A percentile compares a stretch with the other conserved stretches of the same genome.
phyloP scores from a whole-genome alignment of 106 monocot genomes.

The Acorus calamus region DNA sequence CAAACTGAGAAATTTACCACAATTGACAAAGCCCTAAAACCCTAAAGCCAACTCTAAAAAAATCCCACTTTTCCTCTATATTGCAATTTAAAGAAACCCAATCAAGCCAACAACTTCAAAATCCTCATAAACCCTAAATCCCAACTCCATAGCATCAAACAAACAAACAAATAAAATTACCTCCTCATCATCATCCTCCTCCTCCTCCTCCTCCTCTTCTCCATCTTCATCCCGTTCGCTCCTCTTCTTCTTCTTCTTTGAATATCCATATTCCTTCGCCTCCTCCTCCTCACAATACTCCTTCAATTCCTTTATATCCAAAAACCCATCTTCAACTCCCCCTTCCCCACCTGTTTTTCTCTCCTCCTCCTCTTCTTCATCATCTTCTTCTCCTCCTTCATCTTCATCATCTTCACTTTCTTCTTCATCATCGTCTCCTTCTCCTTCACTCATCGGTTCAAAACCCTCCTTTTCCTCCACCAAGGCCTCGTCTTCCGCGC shows the following conservation, averaged over 20 bases:
- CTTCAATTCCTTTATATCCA: constrained; percentile 56
- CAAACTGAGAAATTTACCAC: too few relatives aligned
- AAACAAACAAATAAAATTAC: background rate
- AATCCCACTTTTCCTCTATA: too few relatives aligned
- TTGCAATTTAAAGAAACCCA: too few relatives aligned
- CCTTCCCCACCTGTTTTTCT: constrained; percentile 9
- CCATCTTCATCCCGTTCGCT: constrained; percentile 27
- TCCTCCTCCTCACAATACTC: constrained; percentile 52
- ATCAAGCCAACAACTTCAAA: too few relatives aligned
- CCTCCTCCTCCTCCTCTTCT: constrained; percentile 25
- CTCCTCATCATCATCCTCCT: constrained; percentile 12
- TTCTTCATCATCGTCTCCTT: too few relatives aligned
- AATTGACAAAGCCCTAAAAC: too few relatives aligned
- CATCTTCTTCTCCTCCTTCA: constrained; percentile 11
- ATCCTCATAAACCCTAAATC: too few relatives aligned
- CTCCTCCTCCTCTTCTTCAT: constrained; percentile 5
- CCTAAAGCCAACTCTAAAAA: too few relatives aligned
- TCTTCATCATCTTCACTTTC: background rate
- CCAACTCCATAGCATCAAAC: too few relatives aligned
- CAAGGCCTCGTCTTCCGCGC: background rate
- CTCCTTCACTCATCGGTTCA: too few relatives aligned
- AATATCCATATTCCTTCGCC: constrained; percentile 40
- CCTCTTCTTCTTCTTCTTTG: constrained; percentile 13
- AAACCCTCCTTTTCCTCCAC: too few relatives aligned
- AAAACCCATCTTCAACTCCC: constrained; percentile 27